Evolutionary conservation across 345 rosid species (phyloP), one percentile per base, ranked within the genome.

Genomic region (Syzygium aqueum): DNA sequence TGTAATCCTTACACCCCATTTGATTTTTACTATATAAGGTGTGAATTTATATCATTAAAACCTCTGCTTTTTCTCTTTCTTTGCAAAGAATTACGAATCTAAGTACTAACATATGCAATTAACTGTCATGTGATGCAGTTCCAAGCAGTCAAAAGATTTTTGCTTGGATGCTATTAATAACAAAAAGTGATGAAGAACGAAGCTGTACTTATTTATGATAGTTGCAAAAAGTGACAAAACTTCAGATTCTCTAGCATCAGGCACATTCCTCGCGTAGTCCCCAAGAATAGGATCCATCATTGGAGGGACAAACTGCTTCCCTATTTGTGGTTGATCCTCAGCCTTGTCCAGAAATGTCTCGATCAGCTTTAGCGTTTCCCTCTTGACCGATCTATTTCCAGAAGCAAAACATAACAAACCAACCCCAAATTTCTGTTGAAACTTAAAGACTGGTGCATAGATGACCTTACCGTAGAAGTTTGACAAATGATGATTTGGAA

Each of bases 211-310:
- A 93, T 98, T 96, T 92, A 98, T 98, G 89, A 98, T 98, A 63
- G 99, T 98, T 8, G 99, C 98, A 91, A 96, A 98, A 85, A 98
- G 98, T 77, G 99, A 98, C 33, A 98, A 88, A 87, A 96, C 99
- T 94, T 98, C 99, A 6, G 99, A 96, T 91, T 98, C 99, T 90
- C 99, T 96, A 80, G 99, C 99, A 88, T 98, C 99, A 86, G 99
- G 98, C 88, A 98, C 93, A 93, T 98, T 98, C 92, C 99, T 94
- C 5, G 98, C 97, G 90, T 98, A 98, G 86, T 98, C 99, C 85
- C 97, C 97, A 43, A 98, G 99, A 87, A 98, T 97, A 3, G 98
- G 97, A 91, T 95, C 98, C 99, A 96, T 95, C 99, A 98, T 96
- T 46, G 99, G 99, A 40, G 97, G 97, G 87, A 98, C 99, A 92